These are phyloP conservation scores for Smittium mucronatum DNA, from an alignment of 371 early-diverging fungal genomes.

Conservation along the genomic window DNA sequence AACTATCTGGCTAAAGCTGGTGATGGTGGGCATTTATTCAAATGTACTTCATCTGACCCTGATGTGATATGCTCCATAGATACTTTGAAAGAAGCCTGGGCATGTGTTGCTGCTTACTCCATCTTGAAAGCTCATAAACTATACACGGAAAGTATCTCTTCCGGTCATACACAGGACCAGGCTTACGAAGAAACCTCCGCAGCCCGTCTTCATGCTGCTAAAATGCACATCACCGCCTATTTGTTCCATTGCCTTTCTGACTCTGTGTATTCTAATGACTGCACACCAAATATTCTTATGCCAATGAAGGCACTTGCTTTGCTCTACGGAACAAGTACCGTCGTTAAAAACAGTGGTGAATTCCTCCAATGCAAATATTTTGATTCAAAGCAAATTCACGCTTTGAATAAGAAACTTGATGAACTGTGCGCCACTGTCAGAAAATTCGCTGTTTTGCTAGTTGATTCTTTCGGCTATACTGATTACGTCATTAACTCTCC, in stretches of 20 bases:
- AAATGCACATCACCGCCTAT: constrained; percentile 72
- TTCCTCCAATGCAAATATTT: constrained; percentile 80
- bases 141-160: constrained; percentile 52
- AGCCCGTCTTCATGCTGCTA: constrained; percentile 71
- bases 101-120: constrained; percentile 67
- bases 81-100: constrained; percentile 67
- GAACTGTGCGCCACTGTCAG: constrained; percentile 57
- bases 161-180: constrained; percentile 57
- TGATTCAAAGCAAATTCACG: constrained; percentile 53
- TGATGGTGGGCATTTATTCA: constrained; percentile 2
- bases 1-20: constrained; percentile 44
- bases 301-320: constrained; percentile 52
- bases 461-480: constrained; percentile 73
- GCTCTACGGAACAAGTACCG: constrained; percentile 71
- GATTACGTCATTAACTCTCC: constrained; percentile 85
- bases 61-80: constrained; percentile 44
- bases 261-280: constrained; percentile 42
- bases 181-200: constrained; percentile 79
- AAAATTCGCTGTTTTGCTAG: constrained; percentile 66
- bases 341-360: constrained; percentile 70
- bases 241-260: constrained; percentile 75
- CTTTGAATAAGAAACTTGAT: constrained; percentile 48
- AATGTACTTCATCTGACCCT: constrained; percentile 19
- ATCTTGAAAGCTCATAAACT: constrained; percentile 67
- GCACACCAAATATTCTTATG: constrained; percentile 27